Evolutionary conservation across 2,329 filamentous ascomycete genomes (phyloP).

Genomic region (Chaetomium strumarium): DNA sequence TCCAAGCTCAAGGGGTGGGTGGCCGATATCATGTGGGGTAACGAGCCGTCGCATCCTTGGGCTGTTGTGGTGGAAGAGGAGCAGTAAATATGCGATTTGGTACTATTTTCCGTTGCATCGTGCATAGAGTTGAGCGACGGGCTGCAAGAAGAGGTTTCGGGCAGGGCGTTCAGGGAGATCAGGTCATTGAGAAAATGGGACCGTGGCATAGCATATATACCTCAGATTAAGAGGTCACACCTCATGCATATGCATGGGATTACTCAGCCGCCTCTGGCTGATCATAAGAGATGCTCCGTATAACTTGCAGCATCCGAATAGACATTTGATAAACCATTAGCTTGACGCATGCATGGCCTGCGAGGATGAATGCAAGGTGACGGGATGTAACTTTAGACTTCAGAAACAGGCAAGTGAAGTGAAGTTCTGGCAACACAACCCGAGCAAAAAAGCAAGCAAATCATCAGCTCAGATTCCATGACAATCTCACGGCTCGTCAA

Average conservation of each 20-base stretch:
- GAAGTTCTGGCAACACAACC: neutral
- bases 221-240: neutral
- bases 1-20: conserved; percentile 60
- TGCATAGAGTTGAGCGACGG: neutral
- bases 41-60: conserved; percentile 61
- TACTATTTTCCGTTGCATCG: conserved; percentile 1
- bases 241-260: neutral
- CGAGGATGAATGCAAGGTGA: neutral
- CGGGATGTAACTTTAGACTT: neutral
- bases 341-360: neutral
- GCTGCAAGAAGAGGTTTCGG: conserved; percentile 8
- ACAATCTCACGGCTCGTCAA: conserved; percentile 17
- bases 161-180: conserved; percentile 9
- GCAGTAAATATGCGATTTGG: conserved; percentile 5
- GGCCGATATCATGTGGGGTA: conserved; percentile 69
- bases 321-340: neutral
- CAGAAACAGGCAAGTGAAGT: neutral
- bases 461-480: neutral
- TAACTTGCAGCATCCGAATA: neutral
- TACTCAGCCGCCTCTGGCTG: neutral
- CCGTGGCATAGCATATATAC: neutral
- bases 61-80: conserved; percentile 61
- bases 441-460: neutral
- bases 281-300: neutral
- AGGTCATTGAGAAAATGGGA: neutral